A percentile compares a stretch with the other conserved stretches of the same genome.
These are phyloP conservation scores for Angomonas deanei DNA, from an alignment of 208 protist species.

Conservation along the genomic window DNA sequence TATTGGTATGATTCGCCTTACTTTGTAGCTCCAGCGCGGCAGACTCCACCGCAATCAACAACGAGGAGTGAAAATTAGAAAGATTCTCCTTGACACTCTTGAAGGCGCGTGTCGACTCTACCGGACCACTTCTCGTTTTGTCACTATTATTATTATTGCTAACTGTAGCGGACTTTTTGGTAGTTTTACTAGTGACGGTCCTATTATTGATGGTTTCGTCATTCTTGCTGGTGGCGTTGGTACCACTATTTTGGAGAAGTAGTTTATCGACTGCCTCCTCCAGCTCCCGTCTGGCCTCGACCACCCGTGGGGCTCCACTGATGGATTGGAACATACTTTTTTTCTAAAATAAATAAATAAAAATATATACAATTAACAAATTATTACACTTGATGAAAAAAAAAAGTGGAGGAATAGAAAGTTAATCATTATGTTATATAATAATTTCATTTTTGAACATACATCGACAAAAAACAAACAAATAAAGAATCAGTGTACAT, in stretches of 20 bases:
- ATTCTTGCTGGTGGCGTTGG: not conserved
- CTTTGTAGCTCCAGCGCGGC: not conserved
- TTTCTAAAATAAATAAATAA: not conserved
- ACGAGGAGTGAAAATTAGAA: not conserved
- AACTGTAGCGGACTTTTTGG: not conserved
- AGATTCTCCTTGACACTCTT: conserved; percentile 1
- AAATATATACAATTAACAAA: conserved; percentile 4
- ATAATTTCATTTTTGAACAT: not conserved
- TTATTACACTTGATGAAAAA: conserved; percentile 12
- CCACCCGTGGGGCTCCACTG: not conserved
- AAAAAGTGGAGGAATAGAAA: conserved; percentile 1
- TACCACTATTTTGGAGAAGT: not conserved
- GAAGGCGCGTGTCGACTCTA: not conserved
- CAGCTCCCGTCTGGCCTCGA: not conserved
- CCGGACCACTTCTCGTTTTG: not conserved
- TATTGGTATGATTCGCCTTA: not conserved
- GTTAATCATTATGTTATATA: conserved; percentile 6
- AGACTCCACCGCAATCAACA: not conserved
- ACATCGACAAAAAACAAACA: not conserved
- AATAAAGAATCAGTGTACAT: not conserved
- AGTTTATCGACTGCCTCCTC: not conserved
- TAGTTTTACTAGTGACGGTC: not conserved
- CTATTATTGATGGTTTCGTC: not conserved
- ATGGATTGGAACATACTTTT: not conserved
- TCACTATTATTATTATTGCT: not conserved